Evolutionary conservation across 371 early-diverging fungal genomes (phyloP).

Genomic region (Mortierella sp.): DNA sequence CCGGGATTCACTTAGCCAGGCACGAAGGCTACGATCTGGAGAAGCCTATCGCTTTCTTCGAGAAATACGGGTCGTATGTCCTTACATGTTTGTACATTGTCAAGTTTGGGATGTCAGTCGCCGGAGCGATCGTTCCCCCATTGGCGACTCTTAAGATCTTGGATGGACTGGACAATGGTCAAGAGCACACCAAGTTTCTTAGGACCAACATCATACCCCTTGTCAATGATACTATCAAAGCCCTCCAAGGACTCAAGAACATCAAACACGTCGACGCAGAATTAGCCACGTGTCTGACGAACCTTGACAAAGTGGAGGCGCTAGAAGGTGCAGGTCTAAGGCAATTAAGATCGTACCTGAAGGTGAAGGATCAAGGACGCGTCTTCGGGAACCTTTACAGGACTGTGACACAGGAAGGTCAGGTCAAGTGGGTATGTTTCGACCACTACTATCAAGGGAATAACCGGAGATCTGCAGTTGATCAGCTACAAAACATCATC

Average conservation of each 20-base stretch:
- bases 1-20: constrained; percentile 10
- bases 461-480: neutral
- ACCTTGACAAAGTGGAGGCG: constrained; percentile 1
- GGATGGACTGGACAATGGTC: neutral
- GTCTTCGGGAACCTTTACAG: constrained; percentile 12
- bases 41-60: constrained; percentile 4
- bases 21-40: constrained; percentile 16
- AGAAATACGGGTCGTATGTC: constrained; percentile 3
- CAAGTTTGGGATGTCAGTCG: neutral
- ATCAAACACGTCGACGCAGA: neutral
- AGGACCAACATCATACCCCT: neutral
- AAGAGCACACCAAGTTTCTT: neutral
- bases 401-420: no score
- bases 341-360: constrained; percentile 4
- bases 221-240: neutral
- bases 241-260: neutral
- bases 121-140: constrained; percentile 5
- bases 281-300: neutral
- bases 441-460: no score
- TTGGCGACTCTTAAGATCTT: neutral
- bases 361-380: neutral
- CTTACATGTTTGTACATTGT: neutral
- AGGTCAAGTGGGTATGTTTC: no score
- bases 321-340: constrained; percentile 14
- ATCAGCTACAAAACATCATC: constrained; percentile 1